phyloP scores from a whole-genome alignment of 164 flowering plant species.

The Santalum album region DNA sequence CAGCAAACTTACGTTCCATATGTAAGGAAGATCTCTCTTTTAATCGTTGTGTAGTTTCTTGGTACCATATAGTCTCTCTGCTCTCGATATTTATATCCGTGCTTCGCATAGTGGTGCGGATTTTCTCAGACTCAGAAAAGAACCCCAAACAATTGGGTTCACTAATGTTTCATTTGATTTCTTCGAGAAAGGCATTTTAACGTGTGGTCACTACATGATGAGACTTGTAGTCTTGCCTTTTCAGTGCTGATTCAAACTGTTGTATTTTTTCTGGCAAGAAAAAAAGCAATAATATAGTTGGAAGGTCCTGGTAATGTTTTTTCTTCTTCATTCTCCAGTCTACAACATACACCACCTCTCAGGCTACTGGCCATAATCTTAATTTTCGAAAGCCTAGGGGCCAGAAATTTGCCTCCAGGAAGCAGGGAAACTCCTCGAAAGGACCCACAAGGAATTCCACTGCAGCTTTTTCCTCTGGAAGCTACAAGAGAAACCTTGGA shows the following conservation, averaged over 20 bases:
- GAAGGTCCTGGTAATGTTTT: background rate
- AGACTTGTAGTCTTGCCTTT: no score
- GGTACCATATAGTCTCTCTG: background rate
- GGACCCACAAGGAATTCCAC: background rate
- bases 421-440: background rate
- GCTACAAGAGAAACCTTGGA: slow-evolving; percentile 7
- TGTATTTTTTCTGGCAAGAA: no score
- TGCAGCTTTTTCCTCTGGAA: background rate
- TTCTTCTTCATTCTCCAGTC: background rate
- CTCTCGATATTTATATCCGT: background rate
- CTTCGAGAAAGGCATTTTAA: no score
- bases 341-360: slow-evolving; percentile 1
- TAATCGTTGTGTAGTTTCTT: background rate
- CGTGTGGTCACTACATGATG: no score
- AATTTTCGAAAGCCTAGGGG: background rate
- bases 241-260: no score
- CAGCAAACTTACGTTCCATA: background rate
- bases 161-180: no score
- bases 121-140: slow-evolving; percentile 10
- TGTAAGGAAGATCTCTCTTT: slow-evolving; percentile 8
- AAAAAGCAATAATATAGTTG: no score
- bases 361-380: background rate
- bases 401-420: background rate
- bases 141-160: background rate
- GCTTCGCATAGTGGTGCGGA: slow-evolving; percentile 5